Conservation (phyloP, 2,329 filamentous ascomycete genomes). For the Fusarium napiforme region DNA sequence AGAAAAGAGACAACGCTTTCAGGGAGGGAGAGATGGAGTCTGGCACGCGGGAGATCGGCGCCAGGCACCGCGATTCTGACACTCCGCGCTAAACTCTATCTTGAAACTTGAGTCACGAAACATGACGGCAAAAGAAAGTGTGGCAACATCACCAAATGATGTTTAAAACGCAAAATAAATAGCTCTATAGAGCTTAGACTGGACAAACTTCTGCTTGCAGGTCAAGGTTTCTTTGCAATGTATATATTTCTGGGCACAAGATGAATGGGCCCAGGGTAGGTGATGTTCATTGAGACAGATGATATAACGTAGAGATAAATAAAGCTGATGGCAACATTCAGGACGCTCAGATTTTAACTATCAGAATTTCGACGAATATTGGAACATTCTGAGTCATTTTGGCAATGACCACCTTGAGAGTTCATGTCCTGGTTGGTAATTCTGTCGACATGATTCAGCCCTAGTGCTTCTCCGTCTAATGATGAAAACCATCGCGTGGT, state of each 20-base stretch:
- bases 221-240: too few relatives aligned
- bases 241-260: too few relatives aligned
- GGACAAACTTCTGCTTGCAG: too few relatives aligned
- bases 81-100: neutral
- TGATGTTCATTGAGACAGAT: neutral
- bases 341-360: neutral
- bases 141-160: rapidly evolving
- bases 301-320: rapidly evolving
- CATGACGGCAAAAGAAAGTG: neutral
- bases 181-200: rapidly evolving
- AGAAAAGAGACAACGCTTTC: too few relatives aligned
- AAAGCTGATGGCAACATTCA: neutral
- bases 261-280: neutral
- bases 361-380: rapidly evolving
- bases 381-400: rapidly evolving
- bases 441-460: too few relatives aligned
- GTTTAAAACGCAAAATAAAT: rapidly evolving
- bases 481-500: rapidly evolving
- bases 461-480: too few relatives aligned
- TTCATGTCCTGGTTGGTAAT: neutral
- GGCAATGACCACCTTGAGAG: neutral
- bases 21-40: too few relatives aligned
- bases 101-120: neutral
- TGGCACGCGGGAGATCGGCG: neutral
- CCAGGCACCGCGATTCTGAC: neutral